Base-by-base conservation (phyloP, 176 grass and related monocot genomes). In the Cenchrus fungigraminus region DNA sequence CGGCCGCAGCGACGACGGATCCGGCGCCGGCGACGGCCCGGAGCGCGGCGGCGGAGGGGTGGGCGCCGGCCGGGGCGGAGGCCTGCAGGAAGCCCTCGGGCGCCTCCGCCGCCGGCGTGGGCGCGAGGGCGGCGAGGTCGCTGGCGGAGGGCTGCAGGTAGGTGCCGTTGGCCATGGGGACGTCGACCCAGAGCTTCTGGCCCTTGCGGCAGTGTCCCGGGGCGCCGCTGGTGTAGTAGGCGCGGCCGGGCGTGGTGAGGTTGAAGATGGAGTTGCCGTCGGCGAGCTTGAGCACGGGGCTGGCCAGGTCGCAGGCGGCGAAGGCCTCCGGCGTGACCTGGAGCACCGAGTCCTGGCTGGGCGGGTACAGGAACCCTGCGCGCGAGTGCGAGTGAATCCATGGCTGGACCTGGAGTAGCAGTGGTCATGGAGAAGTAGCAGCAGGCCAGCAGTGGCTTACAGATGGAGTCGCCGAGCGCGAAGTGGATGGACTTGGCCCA, bases 201-300 rank as follows among this genome's bases (percentile, higher is more conserved):
- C 85, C 86, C 87, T 86, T 98, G 20, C 75, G 83, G 86, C 95
- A 98, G 68, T 87, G 95, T 0, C 87, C 91, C 6, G 83, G 67
- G 44, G 75, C 51, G 68, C 83, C 86, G 72, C 95, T 98, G 77
- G 59, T 92, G 87, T 89, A 95, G 89, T 90, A 98, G 71, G 74
- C 60, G 10, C 85, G 80, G 0, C 93, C 95, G 0, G 95, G 86
- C n/a, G 70, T 3, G 52, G 89, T 95, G 70, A 98, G 87, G 78
- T 98, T 98, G 85, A 95, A 98, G 52, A 90, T 5, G 68, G 93
- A 95, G 89, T 98, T 98, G 44, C 93, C 95, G 69, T 98, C 93
- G 62, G 71, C 85, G 17, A 98, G 83, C 31, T 60, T 86, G 49
- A 89, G 68, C 8, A 93, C 9, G 13, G 93, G 91, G 50, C 6